Conservation (phyloP, 306 rosid genomes). For the Benincasa hispida region DNA sequence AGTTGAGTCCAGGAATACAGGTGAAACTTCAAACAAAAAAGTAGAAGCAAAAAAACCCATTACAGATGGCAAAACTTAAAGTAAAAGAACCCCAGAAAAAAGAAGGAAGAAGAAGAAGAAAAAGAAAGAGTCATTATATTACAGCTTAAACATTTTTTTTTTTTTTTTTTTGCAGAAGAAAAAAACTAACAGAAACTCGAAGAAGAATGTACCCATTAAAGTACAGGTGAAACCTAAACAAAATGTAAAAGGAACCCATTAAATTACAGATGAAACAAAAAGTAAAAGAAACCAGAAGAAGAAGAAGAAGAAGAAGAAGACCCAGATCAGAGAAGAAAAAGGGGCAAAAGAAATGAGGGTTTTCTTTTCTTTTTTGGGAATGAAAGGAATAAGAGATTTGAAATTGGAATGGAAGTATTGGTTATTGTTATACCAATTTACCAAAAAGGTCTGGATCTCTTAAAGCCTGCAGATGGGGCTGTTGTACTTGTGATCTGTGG, state of each 20-base stretch:
- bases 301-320: too few relatives aligned
- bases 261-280: background rate
- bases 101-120: background rate
- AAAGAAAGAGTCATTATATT: background rate
- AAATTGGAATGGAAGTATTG: background rate
- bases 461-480: constrained; percentile 24
- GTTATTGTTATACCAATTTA: constrained; percentile 5
- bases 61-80: background rate
- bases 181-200: background rate
- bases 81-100: background rate
- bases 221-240: background rate
- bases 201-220: background rate
- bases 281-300: background rate
- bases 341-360: background rate
- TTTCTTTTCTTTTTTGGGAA: background rate
- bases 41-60: background rate
- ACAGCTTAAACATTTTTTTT: background rate
- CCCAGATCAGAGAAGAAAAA: background rate
- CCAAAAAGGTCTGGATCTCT: constrained; percentile 52
- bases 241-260: background rate
- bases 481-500: constrained; percentile 47
- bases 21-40: background rate
- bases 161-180: background rate
- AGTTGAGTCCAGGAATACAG: background rate
- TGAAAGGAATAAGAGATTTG: background rate